Percentiles rank a stretch among this genome's conserved stretches.
phyloP scores from a whole-genome alignment of 2,329 filamentous ascomycete genomes.

The Fusarium continuum region DNA sequence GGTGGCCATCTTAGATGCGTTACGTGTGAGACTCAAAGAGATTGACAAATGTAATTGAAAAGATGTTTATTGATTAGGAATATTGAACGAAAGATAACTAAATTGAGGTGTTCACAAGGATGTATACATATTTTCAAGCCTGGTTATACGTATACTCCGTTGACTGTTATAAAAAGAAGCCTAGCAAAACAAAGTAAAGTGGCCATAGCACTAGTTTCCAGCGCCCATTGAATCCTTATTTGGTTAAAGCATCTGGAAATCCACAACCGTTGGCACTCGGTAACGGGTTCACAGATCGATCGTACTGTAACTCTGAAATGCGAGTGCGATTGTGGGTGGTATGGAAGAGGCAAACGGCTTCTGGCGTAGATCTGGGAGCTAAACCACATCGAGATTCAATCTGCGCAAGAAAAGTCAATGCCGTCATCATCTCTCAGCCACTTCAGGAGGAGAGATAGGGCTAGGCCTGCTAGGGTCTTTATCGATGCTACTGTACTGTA shows the following conservation, averaged over 20 bases:
- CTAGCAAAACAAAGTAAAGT: not conserved
- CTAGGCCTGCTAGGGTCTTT: too few relatives aligned
- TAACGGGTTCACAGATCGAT: not conserved
- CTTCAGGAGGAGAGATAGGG: too few relatives aligned
- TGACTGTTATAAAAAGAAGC: too few relatives aligned
- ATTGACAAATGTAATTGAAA: too few relatives aligned
- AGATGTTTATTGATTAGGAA: not conserved
- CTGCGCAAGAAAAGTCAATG: conserved; percentile 24
- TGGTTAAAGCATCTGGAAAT: not conserved
- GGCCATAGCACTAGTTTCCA: not conserved
- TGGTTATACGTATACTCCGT: too few relatives aligned
- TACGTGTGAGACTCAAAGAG: too few relatives aligned
- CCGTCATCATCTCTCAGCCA: conserved; percentile 10
- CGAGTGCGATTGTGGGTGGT: conserved; percentile 21
- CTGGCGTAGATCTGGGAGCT: not conserved
- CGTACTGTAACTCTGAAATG: fast-evolving
- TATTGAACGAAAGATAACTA: not conserved
- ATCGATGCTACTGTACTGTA: too few relatives aligned
- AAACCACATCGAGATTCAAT: conserved; percentile 26
- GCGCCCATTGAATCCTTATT: not conserved
- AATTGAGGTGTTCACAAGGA: fast-evolving
- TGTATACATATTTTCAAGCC: not conserved
- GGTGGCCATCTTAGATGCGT: not conserved
- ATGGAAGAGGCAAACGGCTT: too few relatives aligned
- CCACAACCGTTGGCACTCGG: not conserved